Percentiles rank a stretch among this genome's conserved stretches.
phyloP scores from a whole-genome alignment of 2,329 filamentous ascomycete genomes.

The Trichophyton schoenleinii region DNA sequence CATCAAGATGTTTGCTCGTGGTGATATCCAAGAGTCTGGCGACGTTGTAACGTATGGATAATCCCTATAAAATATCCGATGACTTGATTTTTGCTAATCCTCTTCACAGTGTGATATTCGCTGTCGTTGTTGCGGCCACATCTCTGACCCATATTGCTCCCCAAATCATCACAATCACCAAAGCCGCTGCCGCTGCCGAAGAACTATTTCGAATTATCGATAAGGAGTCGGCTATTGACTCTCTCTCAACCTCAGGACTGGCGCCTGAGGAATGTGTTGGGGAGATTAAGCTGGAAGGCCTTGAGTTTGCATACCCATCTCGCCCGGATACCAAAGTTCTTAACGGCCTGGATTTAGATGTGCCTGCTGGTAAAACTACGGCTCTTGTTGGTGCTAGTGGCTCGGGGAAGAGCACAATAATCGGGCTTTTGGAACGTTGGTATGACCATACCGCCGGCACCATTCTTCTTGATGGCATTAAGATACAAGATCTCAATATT shows the following conservation, averaged over 20 bases:
- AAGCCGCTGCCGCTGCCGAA: constrained; percentile 57
- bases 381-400: constrained; percentile 54
- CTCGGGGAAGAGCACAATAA: constrained; percentile 37
- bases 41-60: not conserved
- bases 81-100: constrained; percentile 17
- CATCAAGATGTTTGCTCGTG: constrained; percentile 51
- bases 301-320: constrained; percentile 45
- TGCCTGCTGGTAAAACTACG: constrained; percentile 71
- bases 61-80: not conserved
- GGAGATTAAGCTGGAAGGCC: constrained; percentile 55
- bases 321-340: constrained; percentile 22
- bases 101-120: not conserved
- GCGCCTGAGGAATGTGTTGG: constrained; percentile 56
- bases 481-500: constrained; percentile 63
- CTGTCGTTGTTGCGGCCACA: not conserved
- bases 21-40: constrained; percentile 27
- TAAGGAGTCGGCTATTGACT: constrained; percentile 61
- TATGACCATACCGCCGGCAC: constrained; percentile 65
- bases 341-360: constrained; percentile 42
- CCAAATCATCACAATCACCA: not conserved
- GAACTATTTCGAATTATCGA: constrained; percentile 83
- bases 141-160: not conserved
- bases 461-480: constrained; percentile 64
- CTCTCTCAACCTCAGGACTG: constrained; percentile 49
- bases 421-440: constrained; percentile 37